A percentile compares a stretch with the other conserved stretches of the same genome.
Conservation (phyloP, 2,329 filamentous ascomycete genomes). For the Cordyceps tenuipes region DNA sequence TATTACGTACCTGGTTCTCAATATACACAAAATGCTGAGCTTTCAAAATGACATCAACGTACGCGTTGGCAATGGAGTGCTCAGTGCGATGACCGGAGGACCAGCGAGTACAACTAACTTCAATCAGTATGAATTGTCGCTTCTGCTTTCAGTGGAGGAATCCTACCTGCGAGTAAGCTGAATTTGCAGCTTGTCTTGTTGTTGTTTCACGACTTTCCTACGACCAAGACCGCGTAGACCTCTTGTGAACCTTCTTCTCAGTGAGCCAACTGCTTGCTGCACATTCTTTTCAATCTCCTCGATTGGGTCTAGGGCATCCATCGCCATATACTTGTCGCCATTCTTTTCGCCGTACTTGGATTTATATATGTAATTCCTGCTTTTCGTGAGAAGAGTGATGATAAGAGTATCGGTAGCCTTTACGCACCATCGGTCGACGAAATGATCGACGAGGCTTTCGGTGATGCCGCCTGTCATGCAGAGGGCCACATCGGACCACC, state of each 20-base stretch:
- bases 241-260: constrained; percentile 34
- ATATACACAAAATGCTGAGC: constrained; percentile 71
- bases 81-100: constrained; percentile 44
- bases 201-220: constrained; percentile 22
- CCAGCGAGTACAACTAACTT: constrained; percentile 39
- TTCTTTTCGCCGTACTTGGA: constrained; percentile 60
- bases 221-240: constrained; percentile 32
- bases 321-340: constrained; percentile 15
- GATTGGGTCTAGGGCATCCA: not conserved
- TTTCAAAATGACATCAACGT: constrained; percentile 61
- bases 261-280: constrained; percentile 31
- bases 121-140: not conserved
- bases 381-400: constrained; percentile 14
- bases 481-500: constrained; percentile 82
- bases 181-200: constrained; percentile 29
- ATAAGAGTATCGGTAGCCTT: constrained; percentile 5
- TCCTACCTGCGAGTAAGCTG: constrained; percentile 43
- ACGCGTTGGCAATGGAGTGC: constrained; percentile 83
- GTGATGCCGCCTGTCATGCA: constrained; percentile 69
- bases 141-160: too few species aligned
- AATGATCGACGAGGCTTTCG: constrained; percentile 66
- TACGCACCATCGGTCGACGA: constrained; percentile 66
- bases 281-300: constrained; percentile 1
- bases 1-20: constrained; percentile 52
- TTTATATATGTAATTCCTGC: constrained; percentile 71